Evolutionary conservation across 345 rosid genomes (phyloP).

Genomic region (Diplotaxis tenuifolia): DNA sequence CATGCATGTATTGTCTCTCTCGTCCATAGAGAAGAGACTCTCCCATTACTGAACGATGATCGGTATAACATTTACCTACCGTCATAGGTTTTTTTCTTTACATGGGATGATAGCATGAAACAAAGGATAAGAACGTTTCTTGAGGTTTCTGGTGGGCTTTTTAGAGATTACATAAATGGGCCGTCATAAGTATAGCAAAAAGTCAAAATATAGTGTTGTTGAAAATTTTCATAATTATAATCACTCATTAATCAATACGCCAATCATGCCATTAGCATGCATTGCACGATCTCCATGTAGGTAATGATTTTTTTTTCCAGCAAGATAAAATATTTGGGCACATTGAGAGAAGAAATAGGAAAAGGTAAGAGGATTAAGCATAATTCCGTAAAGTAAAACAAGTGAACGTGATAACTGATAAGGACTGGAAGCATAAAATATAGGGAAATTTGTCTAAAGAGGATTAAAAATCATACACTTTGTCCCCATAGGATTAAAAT

Average conservation of each 20-base stretch:
- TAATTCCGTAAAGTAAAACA: neutral
- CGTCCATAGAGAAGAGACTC: neutral
- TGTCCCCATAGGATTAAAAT: too few relatives aligned
- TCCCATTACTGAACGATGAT: neutral
- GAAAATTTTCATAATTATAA: neutral
- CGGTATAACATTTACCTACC: neutral
- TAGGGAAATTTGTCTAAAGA: too few relatives aligned
- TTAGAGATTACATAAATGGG: neutral
- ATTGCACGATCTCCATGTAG: constrained; percentile 17
- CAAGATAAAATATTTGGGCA: neutral
- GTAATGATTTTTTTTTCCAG: too few relatives aligned
- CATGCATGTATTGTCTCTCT: neutral
- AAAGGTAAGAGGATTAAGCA: neutral
- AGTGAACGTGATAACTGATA: constrained; percentile 16
- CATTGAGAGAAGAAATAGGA: neutral
- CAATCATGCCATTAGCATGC: neutral
- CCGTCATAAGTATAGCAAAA: neutral
- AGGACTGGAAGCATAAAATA: constrained; percentile 1
- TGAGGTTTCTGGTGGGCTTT: neutral
- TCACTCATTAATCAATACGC: neutral
- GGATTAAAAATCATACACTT: too few relatives aligned
- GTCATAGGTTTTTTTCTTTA: neutral
- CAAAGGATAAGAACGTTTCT: neutral
- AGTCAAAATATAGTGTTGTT: neutral
- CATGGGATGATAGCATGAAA: neutral